Evolutionary conservation across 192 early-diverging fungal species (phyloP), one percentile per base, ranked within the genome.

Genomic region (Podila horticola): DNA sequence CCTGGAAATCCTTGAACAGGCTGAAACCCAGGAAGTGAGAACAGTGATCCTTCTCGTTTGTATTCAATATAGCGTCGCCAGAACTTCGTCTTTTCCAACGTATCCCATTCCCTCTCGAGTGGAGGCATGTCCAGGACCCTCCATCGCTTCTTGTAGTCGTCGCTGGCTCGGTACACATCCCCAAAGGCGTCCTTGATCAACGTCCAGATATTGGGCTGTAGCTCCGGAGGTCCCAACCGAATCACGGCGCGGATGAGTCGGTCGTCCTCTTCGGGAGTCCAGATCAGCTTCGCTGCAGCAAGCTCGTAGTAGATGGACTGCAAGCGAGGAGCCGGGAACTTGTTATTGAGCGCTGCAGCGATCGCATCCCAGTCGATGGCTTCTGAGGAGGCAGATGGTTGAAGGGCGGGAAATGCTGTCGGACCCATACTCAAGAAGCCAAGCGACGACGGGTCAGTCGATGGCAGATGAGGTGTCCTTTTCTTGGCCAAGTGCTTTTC

Each of bases 261-360:
- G 4, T 81, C 77, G 45, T 81, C 77, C 30, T 81, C 77, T 45
- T 81, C 77, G 9, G 77, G 77, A 0, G 77, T 81, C 77, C 77
- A 81, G 34, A 81, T 58, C 19, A 73, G 62, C n/a, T 69, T 69
- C 0, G 71, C 38, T 1, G 57, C 52, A 19, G 77, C 71, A 1
- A 81, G 55, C 22, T 81, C 77, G 28, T 66, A 61, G 26, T 81
- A 81, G 28, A 81, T 73, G 1, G 52, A 45, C 31, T 57, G 26
- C 2, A 81, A 58, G 3, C 71, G 71, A 2, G 2, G 10, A 13
- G 63, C 45, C 1, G 77, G 36, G 30, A 81, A 81, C 38, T 73
- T 72, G 66, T 66, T 59, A n/a, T 69, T 64, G 8, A 81, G 33
- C 11, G 62, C 26, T 0, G 4, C 11, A 15, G 77, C 60, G 19